phyloP scores from a whole-genome alignment of 2,329 filamentous ascomycete genomes.

The Hypoxylon sp. region DNA sequence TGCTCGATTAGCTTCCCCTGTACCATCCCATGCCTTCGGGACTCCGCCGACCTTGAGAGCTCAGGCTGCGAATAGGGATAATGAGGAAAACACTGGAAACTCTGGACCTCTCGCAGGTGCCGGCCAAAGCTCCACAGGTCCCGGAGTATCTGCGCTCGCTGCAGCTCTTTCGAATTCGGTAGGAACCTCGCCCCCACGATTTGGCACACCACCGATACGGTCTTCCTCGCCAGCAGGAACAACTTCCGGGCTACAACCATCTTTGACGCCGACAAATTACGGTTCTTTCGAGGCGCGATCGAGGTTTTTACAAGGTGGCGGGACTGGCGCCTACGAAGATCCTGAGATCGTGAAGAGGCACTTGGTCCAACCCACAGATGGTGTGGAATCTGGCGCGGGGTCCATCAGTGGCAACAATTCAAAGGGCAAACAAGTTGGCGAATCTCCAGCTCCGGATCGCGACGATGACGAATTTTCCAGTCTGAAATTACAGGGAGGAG shows the following conservation, averaged over 20 bases:
- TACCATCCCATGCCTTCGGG: slow-evolving; percentile 57
- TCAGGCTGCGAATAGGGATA: slow-evolving; percentile 56
- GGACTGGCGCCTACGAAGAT: slow-evolving; percentile 77
- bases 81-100: slow-evolving; percentile 52
- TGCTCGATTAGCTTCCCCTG: slow-evolving; percentile 67
- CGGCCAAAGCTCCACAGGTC: slow-evolving; percentile 72
- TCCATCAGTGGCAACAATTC: slow-evolving; percentile 50
- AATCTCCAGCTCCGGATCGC: slow-evolving; percentile 48
- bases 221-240: slow-evolving; percentile 66
- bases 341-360: slow-evolving; percentile 91
- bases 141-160: slow-evolving; percentile 86
- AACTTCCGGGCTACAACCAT: slow-evolving; percentile 54
- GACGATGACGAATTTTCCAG: slow-evolving; percentile 91
- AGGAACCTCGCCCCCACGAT: slow-evolving; percentile 73
- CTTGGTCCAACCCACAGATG: slow-evolving; percentile 74
- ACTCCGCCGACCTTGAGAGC: slow-evolving; percentile 58
- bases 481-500: slow-evolving; percentile 89
- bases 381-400: slow-evolving; percentile 51
- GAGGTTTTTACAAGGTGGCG: slow-evolving; percentile 55
- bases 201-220: slow-evolving; percentile 70
- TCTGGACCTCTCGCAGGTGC: slow-evolving; percentile 72
- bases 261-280: slow-evolving; percentile 74
- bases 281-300: slow-evolving; percentile 83
- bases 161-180: slow-evolving; percentile 82
- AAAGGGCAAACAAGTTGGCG: slow-evolving; percentile 63